Evolutionary conservation across 768 basidiomycete genomes (phyloP), one percentile per base, ranked within the genome.

Genomic region (Dendrothele bispora): DNA sequence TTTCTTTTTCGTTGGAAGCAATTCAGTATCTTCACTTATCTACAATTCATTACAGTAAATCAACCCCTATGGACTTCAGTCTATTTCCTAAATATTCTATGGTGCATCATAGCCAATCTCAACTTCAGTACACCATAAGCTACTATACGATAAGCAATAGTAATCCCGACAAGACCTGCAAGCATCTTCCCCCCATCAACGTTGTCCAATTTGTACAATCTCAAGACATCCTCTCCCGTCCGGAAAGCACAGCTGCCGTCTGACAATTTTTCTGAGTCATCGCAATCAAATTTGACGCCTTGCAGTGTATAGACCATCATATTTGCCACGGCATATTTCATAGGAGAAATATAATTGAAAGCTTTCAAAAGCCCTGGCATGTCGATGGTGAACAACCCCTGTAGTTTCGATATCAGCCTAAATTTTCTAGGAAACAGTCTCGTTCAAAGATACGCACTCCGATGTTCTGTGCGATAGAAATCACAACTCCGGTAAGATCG

Each of bases 201-300:
- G 25, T 40, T 51, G n/a, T n/a, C n/a, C 18, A 51, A 27, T 18
- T 51, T 51, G 44, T 51, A 51, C 7, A 51, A 26, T 25, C 46
- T 44, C 20, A 51, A 32, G 2, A 51, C 50, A 20, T 51, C 27
- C 28, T 51, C 44, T 7, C 50, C 50, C 7, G 29, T 51, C 3
- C 27, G 32, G 27, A 51, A 32, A 25, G 44, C 43, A 34, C 50
- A 51, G 20, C 32, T 17, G 3, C 50, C 50, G 18, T 46, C 25
- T 25, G 43, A 25, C 12, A 51, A 24, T 36, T 30, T 46, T 25
- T 51, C 28, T n/a, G 35, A 24, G 26, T 46, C 50, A 10, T 37
- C 39, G 17, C 50, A 51, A 10, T 36, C 46, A 25, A 51, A 51
- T 22, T n/a, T 46, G 37, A 46, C 34, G 22, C 44, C 44, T n/a